Evolutionary conservation across 2,329 filamentous ascomycete genomes (phyloP), one percentile per base, ranked within the genome.

Genomic region (Trichoderma asperellum): DNA sequence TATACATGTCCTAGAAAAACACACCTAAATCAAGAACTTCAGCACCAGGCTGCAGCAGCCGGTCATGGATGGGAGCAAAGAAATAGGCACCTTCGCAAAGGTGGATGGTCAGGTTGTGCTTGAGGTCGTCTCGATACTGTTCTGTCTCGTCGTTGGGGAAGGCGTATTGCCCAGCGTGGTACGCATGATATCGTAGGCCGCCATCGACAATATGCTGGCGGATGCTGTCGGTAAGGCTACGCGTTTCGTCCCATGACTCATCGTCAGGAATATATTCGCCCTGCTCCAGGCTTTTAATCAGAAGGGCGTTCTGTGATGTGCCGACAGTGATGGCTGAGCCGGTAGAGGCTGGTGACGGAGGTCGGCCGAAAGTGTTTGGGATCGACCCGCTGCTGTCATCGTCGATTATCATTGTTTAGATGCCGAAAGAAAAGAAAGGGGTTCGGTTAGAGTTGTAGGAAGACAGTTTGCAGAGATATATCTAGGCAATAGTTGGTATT

Each of bases 1-100:
- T n/a, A 2, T 2, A 52, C 6, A 64, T 14, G 6, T 24, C 40
- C 14, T 16, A 18, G 61, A 47, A 10, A 32, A 47, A 78, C 80
- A 68, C 74, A 81, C 84, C 84, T 24, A 86, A 72, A 71, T 86
- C 84, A 27, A 85, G 78, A 3, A 86, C 81, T 59, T 81, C 76
- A 0, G 76, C 83, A 0, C 83, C 83, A 2, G 71, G 70, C 55
- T 86, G 71, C 7, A 86, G 71, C 7, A 74, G 52, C 40, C 37
- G 64, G 1, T 78, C 73, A 11, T 81, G 77, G 16, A 86, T 74
- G 0, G 84, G 84, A 2, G 84, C 79, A 70, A 81, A 81, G 70
- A 84, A 85, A 37, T 79, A 78, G 55, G 75, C 77, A 4, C 79
- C 81, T 8, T 79, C 78, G 55, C 80, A 81, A 16, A 83, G 66